Conservation (phyloP, 129 eudicot genomes). For the Tanacetum coccineum region DNA sequence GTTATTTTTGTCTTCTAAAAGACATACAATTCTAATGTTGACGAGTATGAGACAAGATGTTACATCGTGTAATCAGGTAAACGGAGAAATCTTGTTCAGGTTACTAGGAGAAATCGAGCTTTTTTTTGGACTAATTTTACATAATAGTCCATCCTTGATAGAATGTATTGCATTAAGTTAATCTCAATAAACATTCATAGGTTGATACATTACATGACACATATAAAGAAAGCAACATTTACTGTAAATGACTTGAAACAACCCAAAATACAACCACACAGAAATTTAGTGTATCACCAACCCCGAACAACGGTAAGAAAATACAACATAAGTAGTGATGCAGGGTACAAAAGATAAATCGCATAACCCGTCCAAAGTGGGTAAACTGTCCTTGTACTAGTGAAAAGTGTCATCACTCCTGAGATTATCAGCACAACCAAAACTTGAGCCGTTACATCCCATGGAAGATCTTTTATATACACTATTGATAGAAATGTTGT, state of each 20-base stretch:
- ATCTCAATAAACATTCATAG: no score
- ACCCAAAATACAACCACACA: neutral
- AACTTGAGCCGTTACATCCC: constrained; percentile 60
- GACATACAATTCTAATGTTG: no score
- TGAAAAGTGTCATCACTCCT: constrained; percentile 41
- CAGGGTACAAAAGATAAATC: constrained; percentile 44
- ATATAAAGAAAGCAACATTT: no score
- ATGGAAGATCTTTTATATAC: constrained; percentile 40
- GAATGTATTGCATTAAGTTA: no score
- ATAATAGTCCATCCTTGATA: no score
- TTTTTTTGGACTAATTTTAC: no score
- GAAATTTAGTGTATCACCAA: constrained; percentile 13
- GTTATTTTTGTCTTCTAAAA: no score
- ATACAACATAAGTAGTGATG: constrained; percentile 45
- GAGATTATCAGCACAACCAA: constrained; percentile 45
- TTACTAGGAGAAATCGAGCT: no score
- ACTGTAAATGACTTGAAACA: neutral
- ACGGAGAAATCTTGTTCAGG: no score
- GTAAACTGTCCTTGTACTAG: constrained; percentile 40
- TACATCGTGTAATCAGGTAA: no score
- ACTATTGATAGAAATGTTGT: constrained; percentile 40
- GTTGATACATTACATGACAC: no score
- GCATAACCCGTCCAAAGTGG: constrained; percentile 52
- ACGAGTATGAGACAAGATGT: no score
- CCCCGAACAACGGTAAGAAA: constrained; percentile 34